These are phyloP conservation scores for Colletotrichum tropicale DNA, from an alignment of 2,329 filamentous ascomycete genomes.

Conservation along the genomic window DNA sequence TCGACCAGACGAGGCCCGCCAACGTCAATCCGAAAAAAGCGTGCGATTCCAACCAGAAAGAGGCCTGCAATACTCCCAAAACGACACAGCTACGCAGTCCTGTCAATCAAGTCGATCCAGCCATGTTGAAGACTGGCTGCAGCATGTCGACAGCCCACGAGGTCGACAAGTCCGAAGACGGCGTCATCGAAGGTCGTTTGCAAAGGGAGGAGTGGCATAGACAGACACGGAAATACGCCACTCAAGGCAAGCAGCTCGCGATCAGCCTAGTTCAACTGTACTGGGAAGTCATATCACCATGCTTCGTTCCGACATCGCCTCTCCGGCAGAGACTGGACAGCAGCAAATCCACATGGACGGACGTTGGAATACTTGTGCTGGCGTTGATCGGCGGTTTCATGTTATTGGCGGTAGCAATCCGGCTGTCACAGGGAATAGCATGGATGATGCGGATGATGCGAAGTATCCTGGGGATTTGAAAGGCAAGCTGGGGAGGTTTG, in stretches of 20 bases:
- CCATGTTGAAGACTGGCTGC: neutral
- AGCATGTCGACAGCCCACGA: neutral
- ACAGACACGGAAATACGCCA: neutral
- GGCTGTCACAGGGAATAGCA: neutral
- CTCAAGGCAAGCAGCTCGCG: constrained; percentile 6
- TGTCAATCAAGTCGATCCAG: neutral
- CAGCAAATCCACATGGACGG: constrained; percentile 8
- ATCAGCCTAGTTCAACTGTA: neutral
- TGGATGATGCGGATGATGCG: neutral
- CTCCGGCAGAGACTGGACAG: constrained; percentile 1
- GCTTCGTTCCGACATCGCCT: constrained; percentile 17
- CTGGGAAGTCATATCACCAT: constrained; percentile 5
- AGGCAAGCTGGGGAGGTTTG: neutral
- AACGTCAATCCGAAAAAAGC: neutral
- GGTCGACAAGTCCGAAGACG: constrained; percentile 9
- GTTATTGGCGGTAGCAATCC: neutral
- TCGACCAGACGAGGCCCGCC: neutral
- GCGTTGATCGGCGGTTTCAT: constrained; percentile 2
- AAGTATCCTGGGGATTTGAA: neutral
- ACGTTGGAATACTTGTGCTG: neutral
- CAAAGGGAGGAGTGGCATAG: neutral
- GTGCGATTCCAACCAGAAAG: neutral
- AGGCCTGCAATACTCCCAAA: neutral
- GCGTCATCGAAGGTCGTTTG: constrained; percentile 19
- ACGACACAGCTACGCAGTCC: neutral